Percentiles rank a stretch among this genome's conserved stretches.
Conservation (phyloP, 352 stramenopile genomes). For the Pythium sukuiense region DNA sequence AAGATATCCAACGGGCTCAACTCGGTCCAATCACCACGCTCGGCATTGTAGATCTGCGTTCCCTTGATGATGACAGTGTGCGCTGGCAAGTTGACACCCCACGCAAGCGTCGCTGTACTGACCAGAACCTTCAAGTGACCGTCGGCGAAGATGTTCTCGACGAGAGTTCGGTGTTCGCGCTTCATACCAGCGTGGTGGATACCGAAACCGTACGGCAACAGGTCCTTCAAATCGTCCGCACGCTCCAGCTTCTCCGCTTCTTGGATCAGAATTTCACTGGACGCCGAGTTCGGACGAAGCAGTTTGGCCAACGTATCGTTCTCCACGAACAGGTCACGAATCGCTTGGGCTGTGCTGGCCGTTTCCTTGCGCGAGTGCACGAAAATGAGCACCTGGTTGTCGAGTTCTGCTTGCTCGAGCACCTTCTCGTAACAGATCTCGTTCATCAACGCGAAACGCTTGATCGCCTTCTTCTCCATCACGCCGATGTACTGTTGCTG, state of each 20-base stretch:
- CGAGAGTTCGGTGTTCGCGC: constrained; percentile 95
- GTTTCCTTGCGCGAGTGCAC: constrained; percentile 99
- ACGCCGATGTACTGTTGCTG: constrained; percentile 99
- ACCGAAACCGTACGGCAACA: constrained; percentile 98
- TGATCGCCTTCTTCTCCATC: constrained; percentile 99
- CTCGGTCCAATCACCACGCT: constrained; percentile 97
- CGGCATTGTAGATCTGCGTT: constrained; percentile 99
- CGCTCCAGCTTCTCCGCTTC: constrained; percentile 92
- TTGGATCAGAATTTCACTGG: constrained; percentile 91
- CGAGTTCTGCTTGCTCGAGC: constrained; percentile 89
- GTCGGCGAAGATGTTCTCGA: constrained; percentile 98
- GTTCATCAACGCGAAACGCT: constrained; percentile 99
- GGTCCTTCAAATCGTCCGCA: constrained; percentile 97
- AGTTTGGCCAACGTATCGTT: constrained; percentile 94
- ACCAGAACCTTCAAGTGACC: constrained; percentile 97
- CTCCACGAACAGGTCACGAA: constrained; percentile 95
- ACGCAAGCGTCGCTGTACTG: constrained; percentile 98
- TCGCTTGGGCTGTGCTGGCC: constrained; percentile 95
- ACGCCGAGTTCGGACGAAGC: constrained; percentile 83
- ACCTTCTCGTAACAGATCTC: constrained; percentile 99
- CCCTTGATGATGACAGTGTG: constrained; percentile 99
- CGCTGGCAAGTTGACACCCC: constrained; percentile 99
- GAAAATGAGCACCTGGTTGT: constrained; percentile 99
- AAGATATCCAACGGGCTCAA: constrained; percentile 98
- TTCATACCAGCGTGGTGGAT: constrained; percentile 99